A percentile compares a stretch with the other conserved stretches of the same genome.
These are phyloP conservation scores for Metarhizium album DNA, from an alignment of 2,329 filamentous ascomycete species.

Conservation along the genomic window DNA sequence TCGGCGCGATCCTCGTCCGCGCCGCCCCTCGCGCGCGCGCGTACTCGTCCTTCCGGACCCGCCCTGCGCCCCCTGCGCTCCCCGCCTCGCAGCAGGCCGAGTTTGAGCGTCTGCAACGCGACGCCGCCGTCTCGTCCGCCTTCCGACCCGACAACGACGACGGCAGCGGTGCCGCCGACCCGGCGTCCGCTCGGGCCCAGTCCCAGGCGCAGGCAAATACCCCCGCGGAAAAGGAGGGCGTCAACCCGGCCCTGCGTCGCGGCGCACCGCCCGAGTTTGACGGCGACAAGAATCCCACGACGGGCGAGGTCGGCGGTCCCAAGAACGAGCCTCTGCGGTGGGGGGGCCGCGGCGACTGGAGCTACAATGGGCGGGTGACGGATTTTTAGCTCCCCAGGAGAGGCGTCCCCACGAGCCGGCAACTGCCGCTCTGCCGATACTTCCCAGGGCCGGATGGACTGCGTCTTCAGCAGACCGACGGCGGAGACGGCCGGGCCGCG, in stretches of 20 bases:
- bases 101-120: conserved; percentile 75
- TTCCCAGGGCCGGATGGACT: not conserved
- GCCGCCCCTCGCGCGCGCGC: conserved; percentile 10
- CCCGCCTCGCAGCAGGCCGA: conserved; percentile 82
- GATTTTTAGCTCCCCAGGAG: conserved; percentile 72
- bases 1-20: conserved; percentile 5
- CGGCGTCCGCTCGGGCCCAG: not conserved
- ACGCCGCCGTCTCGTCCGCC: conserved; percentile 35
- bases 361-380: conserved; percentile 88
- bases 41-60: conserved; percentile 34
- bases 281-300: conserved; percentile 84
- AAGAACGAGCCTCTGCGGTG: conserved; percentile 94
- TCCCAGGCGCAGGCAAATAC: conserved; percentile 6
- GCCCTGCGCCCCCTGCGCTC: conserved; percentile 72
- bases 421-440: not conserved
- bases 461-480: no score
- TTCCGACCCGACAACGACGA: conserved; percentile 18
- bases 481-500: no score
- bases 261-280: conserved; percentile 87
- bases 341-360: conserved; percentile 71
- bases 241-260: conserved; percentile 52
- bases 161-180: conserved; percentile 6
- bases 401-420: no score
- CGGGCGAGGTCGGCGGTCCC: conserved; percentile 88
- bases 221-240: conserved; percentile 16